phyloP scores from a whole-genome alignment of 2,329 filamentous ascomycete species.

The Pestalotiopsis fici region DNA sequence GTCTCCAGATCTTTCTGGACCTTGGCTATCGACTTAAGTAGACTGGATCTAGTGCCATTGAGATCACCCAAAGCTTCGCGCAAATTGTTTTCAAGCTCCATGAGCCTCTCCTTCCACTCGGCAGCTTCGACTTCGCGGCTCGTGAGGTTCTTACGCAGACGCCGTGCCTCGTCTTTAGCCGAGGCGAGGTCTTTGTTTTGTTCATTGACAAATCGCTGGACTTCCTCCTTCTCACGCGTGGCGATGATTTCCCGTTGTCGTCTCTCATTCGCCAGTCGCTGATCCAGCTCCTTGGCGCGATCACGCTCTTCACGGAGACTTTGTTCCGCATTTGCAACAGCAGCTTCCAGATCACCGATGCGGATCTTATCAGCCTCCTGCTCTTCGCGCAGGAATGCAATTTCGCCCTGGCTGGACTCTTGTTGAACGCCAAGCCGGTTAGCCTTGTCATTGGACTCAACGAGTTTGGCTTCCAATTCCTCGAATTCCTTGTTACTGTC shows the following conservation, averaged over 20 bases:
- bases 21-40: constrained; percentile 86
- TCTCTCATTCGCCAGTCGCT: constrained; percentile 76
- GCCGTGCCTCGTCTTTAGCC: constrained; percentile 83
- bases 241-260: constrained; percentile 86
- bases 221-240: constrained; percentile 88
- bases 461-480: constrained; percentile 78
- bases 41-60: constrained; percentile 79
- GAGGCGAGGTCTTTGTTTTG: constrained; percentile 81
- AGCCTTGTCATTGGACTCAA: constrained; percentile 84
- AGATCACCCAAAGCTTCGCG: constrained; percentile 85
- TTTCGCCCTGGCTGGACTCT: constrained; percentile 89
- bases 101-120: constrained; percentile 87
- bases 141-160: constrained; percentile 79
- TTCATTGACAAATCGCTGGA: constrained; percentile 90
- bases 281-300: constrained; percentile 68
- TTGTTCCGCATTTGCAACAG: constrained; percentile 77
- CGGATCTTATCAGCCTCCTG: constrained; percentile 98
- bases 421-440: constrained; percentile 87
- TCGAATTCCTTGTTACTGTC: constrained; percentile 88
- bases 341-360: constrained; percentile 89
- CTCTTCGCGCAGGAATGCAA: constrained; percentile 92
- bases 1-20: constrained; percentile 86
- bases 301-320: constrained; percentile 84
- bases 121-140: constrained; percentile 85
- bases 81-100: constrained; percentile 87